Conservation (phyloP, 2,329 filamentous ascomycete species). For the Beauveria bassiana region DNA sequence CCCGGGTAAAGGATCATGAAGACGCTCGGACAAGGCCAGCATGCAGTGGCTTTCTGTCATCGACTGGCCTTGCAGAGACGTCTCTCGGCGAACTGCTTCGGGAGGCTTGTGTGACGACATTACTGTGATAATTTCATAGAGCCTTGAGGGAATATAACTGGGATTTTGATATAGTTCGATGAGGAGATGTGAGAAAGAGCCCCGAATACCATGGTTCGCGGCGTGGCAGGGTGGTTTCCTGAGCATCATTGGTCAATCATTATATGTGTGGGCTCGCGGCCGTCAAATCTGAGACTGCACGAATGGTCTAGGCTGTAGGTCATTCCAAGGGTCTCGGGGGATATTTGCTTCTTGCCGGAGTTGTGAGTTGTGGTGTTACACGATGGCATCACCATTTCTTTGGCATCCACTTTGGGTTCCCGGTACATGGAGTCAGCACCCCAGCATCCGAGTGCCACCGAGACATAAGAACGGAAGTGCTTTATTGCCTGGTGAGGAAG, state of each 20-base stretch:
- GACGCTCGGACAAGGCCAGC: constrained; percentile 10
- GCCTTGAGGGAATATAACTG: neutral
- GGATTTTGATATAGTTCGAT: too few relatives aligned
- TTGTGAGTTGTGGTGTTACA: neutral
- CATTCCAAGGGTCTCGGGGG: too few relatives aligned
- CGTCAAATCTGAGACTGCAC: neutral
- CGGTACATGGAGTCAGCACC: too few relatives aligned
- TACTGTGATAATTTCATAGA: neutral
- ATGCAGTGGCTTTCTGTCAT: constrained; percentile 1
- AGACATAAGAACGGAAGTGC: too few relatives aligned
- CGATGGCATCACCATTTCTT: too few relatives aligned
- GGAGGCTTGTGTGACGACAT: constrained; percentile 4
- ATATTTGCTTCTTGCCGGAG: neutral
- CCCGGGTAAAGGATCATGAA: constrained; percentile 6
- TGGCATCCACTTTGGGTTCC: too few relatives aligned
- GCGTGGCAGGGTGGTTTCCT: neutral
- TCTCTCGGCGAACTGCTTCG: neutral
- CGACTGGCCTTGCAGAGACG: constrained; percentile 1
- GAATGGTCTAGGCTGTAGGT: neutral
- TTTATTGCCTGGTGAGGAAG: neutral
- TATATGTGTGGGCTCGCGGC: neutral
- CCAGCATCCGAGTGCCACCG: too few relatives aligned
- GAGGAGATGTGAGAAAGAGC: neutral
- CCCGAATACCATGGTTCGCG: neutral
- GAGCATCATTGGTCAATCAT: neutral